Base-by-base conservation (phyloP, 768 basidiomycete genomes). In the Lactarius hatsudake region DNA sequence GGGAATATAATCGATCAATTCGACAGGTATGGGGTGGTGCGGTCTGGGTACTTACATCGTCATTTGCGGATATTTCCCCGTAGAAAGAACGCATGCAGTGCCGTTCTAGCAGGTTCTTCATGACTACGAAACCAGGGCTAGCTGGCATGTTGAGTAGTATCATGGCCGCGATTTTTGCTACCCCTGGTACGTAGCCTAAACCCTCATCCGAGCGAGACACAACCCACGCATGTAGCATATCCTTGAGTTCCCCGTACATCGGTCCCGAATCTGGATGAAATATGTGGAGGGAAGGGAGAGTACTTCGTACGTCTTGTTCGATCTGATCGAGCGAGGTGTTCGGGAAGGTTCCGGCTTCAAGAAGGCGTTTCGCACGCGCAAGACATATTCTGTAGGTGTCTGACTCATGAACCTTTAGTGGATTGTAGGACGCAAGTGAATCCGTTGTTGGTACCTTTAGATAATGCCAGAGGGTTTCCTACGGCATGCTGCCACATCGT, bases 1-100 rank as follows among this genome's bases (percentile, higher is more conserved):
- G 61, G 64, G 63, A 63, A 73, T 75, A 20, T 15, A 12, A 51
- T 12, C 26, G 23, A 43, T 63, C 26, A 32, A 58, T 45, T 59
- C 28, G 59, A 48, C 32, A 18, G 42, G 10, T 28, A 42, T 45
- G 71, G 66, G 64, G 61, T 38, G 5, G 15, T 75, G 55, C 9
- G 62, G 6, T 48, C 4, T 53, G 42, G 20, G 30, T 36, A 84
- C 88, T 81, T 77, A 95, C 94, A 75, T 96, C 94, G 62, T 92
- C 91, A 72, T 86, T 87, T 1, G 87, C 75, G 15, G 80, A 79
- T 61, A 84, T 78, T 26, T 87, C 91, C 17, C 92, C 89, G 73
- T 89, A 96, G 75, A 96, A 95, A 51, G 90, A 87, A 36, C 91
- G 85, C 76, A 96, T 73, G 75, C 92, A 92, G 77, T 93, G 91